Conservation (phyloP, 192 early-diverging fungal genomes). For the Backusella macrospora region DNA sequence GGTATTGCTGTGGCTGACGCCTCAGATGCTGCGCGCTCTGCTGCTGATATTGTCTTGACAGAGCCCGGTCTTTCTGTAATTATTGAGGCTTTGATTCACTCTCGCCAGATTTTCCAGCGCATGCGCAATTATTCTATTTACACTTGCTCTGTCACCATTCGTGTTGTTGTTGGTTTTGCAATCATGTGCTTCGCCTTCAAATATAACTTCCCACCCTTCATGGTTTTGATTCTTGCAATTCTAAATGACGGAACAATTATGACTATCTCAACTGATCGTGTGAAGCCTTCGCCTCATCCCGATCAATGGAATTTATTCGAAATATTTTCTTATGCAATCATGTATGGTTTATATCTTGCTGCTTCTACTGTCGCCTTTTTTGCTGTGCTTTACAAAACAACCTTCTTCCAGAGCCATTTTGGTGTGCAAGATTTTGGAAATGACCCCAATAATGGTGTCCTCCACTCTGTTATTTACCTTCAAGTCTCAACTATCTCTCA, state of each 20-base stretch:
- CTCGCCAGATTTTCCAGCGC: slow-evolving; percentile 94
- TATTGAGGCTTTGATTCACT: slow-evolving; percentile 90
- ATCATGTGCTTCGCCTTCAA: slow-evolving; percentile 77
- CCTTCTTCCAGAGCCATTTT: slow-evolving; percentile 60
- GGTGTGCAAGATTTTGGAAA: slow-evolving; percentile 34
- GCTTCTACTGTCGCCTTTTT: slow-evolving; percentile 79
- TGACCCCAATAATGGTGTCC: slow-evolving; percentile 60
- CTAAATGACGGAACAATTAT: slow-evolving; percentile 93
- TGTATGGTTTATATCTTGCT: slow-evolving; percentile 83
- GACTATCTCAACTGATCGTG: slow-evolving; percentile 89
- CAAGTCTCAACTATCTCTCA: slow-evolving; percentile 82
- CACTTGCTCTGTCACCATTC: slow-evolving; percentile 87
- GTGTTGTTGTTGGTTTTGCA: slow-evolving; percentile 73
- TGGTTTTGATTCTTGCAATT: slow-evolving; percentile 88
- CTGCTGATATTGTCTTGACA: slow-evolving; percentile 78
- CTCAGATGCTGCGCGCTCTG: slow-evolving; percentile 77
- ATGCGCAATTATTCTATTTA: slow-evolving; percentile 93
- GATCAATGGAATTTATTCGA: slow-evolving; percentile 90
- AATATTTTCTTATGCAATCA: slow-evolving; percentile 85
- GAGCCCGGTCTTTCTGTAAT: slow-evolving; percentile 83
- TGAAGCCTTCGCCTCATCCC: slow-evolving; percentile 76
- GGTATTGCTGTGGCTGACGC: slow-evolving; percentile 78
- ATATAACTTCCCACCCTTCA: slow-evolving; percentile 82
- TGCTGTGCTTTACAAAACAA: slow-evolving; percentile 61
- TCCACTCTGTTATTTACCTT: slow-evolving; percentile 81